Conservation (phyloP, 1,284 basidiomycete genomes). For the Ceratobasidium sp. region DNA sequence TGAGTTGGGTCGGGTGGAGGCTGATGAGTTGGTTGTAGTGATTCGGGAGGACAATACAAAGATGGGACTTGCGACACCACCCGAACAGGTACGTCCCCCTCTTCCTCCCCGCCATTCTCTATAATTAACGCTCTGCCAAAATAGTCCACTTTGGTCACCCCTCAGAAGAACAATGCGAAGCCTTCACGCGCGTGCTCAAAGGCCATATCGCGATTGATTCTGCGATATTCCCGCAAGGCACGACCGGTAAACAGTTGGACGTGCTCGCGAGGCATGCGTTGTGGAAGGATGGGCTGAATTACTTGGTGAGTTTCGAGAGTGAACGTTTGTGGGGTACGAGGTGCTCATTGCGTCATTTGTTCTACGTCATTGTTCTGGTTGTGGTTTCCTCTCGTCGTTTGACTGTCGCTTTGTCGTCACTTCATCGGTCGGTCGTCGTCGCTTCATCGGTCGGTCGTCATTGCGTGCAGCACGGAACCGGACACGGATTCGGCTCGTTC, state of each 20-base stretch:
- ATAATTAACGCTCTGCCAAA: not conserved
- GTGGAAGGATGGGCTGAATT: slow-evolving; percentile 92
- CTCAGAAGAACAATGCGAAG: slow-evolving; percentile 84
- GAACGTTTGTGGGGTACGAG: slow-evolving; percentile 58
- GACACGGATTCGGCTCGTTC: slow-evolving; percentile 86
- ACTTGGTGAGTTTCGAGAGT: slow-evolving; percentile 53
- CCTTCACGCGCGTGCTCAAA: slow-evolving; percentile 95
- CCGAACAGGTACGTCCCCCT: slow-evolving; percentile 65
- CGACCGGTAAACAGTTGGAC: slow-evolving; percentile 83
- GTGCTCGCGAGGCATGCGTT: slow-evolving; percentile 87
- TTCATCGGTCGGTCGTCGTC: slow-evolving; percentile 14
- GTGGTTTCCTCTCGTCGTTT: too few relatives aligned
- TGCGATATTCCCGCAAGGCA: slow-evolving; percentile 90
- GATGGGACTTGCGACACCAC: slow-evolving; percentile 96
- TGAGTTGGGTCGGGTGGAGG: slow-evolving; percentile 37
- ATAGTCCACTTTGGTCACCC: slow-evolving; percentile 86
- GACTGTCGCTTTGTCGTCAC: too few relatives aligned
- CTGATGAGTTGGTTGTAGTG: slow-evolving; percentile 62
- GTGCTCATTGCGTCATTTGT: slow-evolving; percentile 52
- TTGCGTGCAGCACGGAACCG: slow-evolving; percentile 70
- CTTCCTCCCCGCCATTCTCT: not conserved
- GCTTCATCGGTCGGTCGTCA: slow-evolving; percentile 47
- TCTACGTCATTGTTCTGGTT: too few relatives aligned
- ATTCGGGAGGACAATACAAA: slow-evolving; percentile 90
- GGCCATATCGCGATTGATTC: slow-evolving; percentile 96